These are phyloP conservation scores for Komagataella mondaviorum DNA, from an alignment of 805 yeast species.

Conservation along the genomic window DNA sequence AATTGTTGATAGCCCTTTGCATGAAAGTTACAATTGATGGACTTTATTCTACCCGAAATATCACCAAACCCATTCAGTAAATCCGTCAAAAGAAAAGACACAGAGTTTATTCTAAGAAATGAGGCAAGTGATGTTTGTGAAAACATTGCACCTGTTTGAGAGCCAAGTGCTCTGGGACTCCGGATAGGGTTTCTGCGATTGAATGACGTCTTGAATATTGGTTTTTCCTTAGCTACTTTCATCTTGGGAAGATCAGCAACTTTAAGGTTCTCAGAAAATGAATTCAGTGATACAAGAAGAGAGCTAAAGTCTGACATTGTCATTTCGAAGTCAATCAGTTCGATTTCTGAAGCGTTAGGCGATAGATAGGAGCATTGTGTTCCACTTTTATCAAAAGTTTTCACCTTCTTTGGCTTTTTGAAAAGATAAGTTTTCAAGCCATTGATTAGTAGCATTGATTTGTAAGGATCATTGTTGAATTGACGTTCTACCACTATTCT, in stretches of 20 bases:
- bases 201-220: conserved; percentile 1
- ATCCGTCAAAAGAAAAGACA: background rate
- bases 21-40: background rate
- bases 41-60: background rate
- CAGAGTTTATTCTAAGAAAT: background rate
- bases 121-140: background rate
- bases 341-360: background rate
- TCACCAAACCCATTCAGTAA: background rate
- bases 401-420: conserved; percentile 9
- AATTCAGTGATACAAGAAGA: background rate
- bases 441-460: conserved; percentile 11
- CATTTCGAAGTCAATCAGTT: background rate
- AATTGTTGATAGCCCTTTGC: background rate
- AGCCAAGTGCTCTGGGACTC: background rate
- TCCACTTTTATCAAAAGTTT: conserved; percentile 12
- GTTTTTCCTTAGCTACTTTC: conserved; percentile 1
- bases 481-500: conserved; percentile 14
- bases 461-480: conserved; percentile 2
- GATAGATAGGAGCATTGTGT: background rate
- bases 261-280: background rate
- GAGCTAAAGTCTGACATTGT: background rate
- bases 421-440: conserved; percentile 9
- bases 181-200: background rate
- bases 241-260: background rate
- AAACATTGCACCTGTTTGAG: background rate